Percentiles rank a stretch among this genome's conserved stretches.
Evolutionary conservation across 257 asterid genomes (phyloP).

Genomic region (Striga asiatica): DNA sequence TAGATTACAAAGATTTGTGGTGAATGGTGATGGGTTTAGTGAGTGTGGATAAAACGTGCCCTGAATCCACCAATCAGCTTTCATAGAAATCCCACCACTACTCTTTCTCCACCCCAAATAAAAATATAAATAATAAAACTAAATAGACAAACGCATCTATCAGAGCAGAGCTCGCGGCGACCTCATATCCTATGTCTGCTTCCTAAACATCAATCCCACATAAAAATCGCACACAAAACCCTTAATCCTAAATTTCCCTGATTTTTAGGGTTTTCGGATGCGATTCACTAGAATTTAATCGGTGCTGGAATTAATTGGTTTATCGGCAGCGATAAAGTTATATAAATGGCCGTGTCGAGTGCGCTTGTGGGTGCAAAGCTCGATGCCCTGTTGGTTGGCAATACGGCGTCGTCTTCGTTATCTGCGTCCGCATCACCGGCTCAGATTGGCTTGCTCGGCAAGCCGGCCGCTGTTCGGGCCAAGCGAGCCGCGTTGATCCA

Average conservation of each 20-base stretch:
- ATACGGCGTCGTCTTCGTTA: constrained; percentile 31
- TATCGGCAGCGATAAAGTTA: not conserved
- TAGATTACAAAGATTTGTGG: too few species aligned
- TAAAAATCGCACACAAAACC: not conserved
- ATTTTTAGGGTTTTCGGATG: constrained; percentile 14
- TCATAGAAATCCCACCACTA: constrained; percentile 45
- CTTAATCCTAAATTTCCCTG: not conserved
- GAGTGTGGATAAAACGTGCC: constrained; percentile 79
- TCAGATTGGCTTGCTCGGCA: constrained; percentile 31
- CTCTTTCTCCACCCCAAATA: constrained; percentile 12
- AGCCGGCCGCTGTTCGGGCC: constrained; percentile 27
- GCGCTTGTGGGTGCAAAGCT: constrained; percentile 69
- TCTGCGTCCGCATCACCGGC: constrained; percentile 34
- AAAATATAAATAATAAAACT: not conserved
- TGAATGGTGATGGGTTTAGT: not conserved
- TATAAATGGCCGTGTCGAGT: constrained; percentile 57
- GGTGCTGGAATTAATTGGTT: not conserved
- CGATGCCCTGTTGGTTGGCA: constrained; percentile 48
- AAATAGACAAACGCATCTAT: not conserved
- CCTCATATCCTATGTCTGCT: constrained; percentile 4
- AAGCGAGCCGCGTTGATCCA: constrained; percentile 20
- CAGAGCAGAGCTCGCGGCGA: constrained; percentile 4
- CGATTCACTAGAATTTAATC: not conserved
- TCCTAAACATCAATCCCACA: constrained; percentile 8
- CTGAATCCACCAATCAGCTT: constrained; percentile 47